A percentile compares a stretch with the other conserved stretches of the same genome.
Conservation (phyloP, 768 basidiomycete genomes). For the Grammothele lineata region DNA sequence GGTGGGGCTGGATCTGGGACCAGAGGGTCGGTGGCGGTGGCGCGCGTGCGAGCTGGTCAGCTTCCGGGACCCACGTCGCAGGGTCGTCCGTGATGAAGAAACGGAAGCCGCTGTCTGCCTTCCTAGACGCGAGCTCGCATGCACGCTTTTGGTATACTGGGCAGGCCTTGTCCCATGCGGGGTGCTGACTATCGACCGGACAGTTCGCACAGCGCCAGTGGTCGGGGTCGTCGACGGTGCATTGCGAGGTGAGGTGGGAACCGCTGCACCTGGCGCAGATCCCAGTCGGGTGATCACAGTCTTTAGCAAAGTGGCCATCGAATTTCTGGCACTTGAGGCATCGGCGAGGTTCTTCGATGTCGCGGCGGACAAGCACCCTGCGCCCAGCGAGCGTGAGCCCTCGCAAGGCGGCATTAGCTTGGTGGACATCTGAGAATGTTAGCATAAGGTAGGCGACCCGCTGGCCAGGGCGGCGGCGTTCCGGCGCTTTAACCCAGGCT, state of each 20-base stretch:
- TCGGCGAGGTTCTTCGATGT: slow-evolving; percentile 18
- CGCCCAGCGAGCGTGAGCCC: too few species aligned
- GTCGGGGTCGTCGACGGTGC: neutral
- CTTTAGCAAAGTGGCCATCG: slow-evolving; percentile 13
- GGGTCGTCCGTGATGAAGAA: slow-evolving; percentile 7
- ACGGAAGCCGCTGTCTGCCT: neutral
- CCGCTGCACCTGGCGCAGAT: slow-evolving; percentile 19
- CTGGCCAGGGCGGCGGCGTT: too few species aligned
- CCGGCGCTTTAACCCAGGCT: too few species aligned
- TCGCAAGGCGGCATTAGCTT: too few species aligned
- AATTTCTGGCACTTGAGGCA: slow-evolving; percentile 27
- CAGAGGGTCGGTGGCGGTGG: neutral
- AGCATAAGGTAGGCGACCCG: too few species aligned
- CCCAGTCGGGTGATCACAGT: slow-evolving; percentile 8
- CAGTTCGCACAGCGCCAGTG: slow-evolving; percentile 29
- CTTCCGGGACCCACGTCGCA: slow-evolving; percentile 10
- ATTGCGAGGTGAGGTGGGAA: slow-evolving; percentile 11
- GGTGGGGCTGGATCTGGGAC: neutral
- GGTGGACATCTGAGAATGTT: too few species aligned
- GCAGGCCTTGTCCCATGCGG: slow-evolving; percentile 25
- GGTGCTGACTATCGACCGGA: slow-evolving; percentile 23
- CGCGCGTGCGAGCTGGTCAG: neutral
- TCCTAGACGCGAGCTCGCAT: neutral
- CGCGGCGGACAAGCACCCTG: slow-evolving; percentile 11
- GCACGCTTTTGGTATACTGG: neutral